Conservation (phyloP, 768 basidiomycete genomes). For the Melanogaster broomeanus region DNA sequence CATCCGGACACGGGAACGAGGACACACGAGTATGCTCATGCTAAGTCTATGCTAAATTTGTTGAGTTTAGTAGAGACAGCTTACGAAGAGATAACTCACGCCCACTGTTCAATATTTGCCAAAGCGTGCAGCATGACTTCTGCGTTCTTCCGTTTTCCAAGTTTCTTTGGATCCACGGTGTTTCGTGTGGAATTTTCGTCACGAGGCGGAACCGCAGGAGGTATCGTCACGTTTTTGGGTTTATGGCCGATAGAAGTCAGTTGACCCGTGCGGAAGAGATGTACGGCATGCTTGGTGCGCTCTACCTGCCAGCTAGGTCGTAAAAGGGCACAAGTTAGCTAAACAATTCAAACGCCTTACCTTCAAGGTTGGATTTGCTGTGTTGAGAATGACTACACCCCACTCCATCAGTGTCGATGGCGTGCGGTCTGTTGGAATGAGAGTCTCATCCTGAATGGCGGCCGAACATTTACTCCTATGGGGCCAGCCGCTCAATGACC, state of each 20-base stretch:
- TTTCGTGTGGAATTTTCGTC: conserved; percentile 51
- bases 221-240: conserved; percentile 46
- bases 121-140: conserved; percentile 80
- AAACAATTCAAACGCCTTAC: conserved; percentile 30
- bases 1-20: background rate
- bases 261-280: conserved; percentile 68
- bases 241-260: conserved; percentile 67
- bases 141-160: conserved; percentile 60
- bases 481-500: conserved; percentile 12
- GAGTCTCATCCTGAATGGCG: conserved; percentile 10
- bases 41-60: conserved; percentile 62
- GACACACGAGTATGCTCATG: conserved; percentile 43
- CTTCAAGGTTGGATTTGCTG: conserved; percentile 67
- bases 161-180: conserved; percentile 59
- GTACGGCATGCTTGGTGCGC: conserved; percentile 68
- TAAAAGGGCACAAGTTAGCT: background rate
- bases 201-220: conserved; percentile 66
- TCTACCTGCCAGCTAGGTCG: conserved; percentile 46
- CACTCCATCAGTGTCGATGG: conserved; percentile 76
- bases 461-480: conserved; percentile 11
- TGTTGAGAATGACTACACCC: conserved; percentile 79
- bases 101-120: conserved; percentile 89
- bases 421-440: conserved; percentile 49
- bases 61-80: background rate
- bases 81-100: conserved; percentile 48